A percentile compares a stretch with the other conserved stretches of the same genome.
These are phyloP conservation scores for Cladosporium cucumerinum DNA, from an alignment of 2,329 filamentous ascomycete species.

Conservation along the genomic window DNA sequence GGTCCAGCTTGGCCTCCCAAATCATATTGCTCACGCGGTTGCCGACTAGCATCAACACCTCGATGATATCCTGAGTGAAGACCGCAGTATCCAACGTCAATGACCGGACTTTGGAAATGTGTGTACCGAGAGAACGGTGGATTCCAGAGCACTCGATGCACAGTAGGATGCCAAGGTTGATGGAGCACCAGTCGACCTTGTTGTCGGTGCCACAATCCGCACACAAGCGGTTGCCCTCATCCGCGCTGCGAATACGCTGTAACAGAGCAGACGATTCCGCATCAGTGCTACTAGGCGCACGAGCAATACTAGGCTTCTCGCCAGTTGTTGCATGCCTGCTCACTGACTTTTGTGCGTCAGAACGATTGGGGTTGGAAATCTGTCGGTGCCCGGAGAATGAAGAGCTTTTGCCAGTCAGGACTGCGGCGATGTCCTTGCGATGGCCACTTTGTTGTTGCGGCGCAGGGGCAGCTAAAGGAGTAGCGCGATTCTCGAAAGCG, in stretches of 20 bases:
- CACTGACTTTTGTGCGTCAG: conserved; percentile 55
- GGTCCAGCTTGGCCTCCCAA: conserved; percentile 85
- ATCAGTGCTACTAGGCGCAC: conserved; percentile 66
- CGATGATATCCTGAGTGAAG: conserved; percentile 95
- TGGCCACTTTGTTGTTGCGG: conserved; percentile 49
- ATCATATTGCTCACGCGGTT: conserved; percentile 96
- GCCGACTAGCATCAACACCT: conserved; percentile 84
- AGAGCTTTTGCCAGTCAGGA: conserved; percentile 86
- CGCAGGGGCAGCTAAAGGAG: conserved; percentile 45
- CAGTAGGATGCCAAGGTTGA: conserved; percentile 92
- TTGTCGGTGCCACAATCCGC: conserved; percentile 88
- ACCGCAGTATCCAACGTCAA: conserved; percentile 93
- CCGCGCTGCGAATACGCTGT: conserved; percentile 80
- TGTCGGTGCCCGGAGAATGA: conserved; percentile 60
- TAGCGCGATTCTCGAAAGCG: conserved; percentile 72
- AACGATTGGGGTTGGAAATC: conserved; percentile 42
- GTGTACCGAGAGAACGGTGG: conserved; percentile 90
- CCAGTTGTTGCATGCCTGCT: conserved; percentile 87
- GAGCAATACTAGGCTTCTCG: conserved; percentile 70
- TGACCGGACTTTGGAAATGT: conserved; percentile 95
- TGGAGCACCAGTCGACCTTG: conserved; percentile 98
- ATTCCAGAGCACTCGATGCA: conserved; percentile 99
- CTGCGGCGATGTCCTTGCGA: conserved; percentile 84
- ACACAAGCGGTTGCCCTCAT: conserved; percentile 90
- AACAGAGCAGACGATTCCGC: conserved; percentile 76